Base-by-base conservation (phyloP, 73 alveolate genomes). In the Paramecium tetraurelia region DNA sequence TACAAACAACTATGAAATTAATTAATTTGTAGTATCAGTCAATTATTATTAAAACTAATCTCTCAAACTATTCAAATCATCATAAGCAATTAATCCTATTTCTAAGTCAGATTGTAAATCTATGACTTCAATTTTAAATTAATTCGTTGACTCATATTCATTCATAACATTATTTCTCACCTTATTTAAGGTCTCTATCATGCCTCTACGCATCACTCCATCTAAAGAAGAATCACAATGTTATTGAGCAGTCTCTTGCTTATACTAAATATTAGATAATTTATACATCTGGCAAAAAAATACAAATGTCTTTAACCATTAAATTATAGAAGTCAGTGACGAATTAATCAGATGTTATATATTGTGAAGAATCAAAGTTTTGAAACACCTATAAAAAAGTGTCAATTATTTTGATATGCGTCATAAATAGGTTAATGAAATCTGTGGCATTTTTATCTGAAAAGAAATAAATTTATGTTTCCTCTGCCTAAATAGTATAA, bases 151-250 rank as follows among this genome's bases (percentile, higher is more conserved):
- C 12, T 40, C 27, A 44, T 44, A 80, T 5, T 80, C 90, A 80
- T 80, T 80, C 1, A 43, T 8, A 4, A 20, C n/a, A 27, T 29
- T 48, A 80, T 14, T 63, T 21, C 90, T 40, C 33, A 80, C 41
- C 6, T 21, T 44, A 22, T 21, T 80, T 24, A 24, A 18, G 0
- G 90, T 35, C 46, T 21, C 44, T 48, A 40, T 16, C 33, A 43
- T 38, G 9, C 90, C 90, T 80, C 90, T 80, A 16, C 90, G 48
- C 44, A 80, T 38, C 0, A 80, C 90, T 20, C 90, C 90, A 20
- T 48, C 90, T 38, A 24, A 80, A 6, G 57, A 31, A 12, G 76
- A 20, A 46, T 80, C 90, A 43, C 90, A 80, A 80, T 80, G 90
- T 38, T 59, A 22, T 80, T 80, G 21, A 18, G 90, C 41, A 40